Evolutionary conservation across 371 early-diverging fungal species (phyloP), one percentile per base, ranked within the genome.

Genomic region (Mucor racemosus): DNA sequence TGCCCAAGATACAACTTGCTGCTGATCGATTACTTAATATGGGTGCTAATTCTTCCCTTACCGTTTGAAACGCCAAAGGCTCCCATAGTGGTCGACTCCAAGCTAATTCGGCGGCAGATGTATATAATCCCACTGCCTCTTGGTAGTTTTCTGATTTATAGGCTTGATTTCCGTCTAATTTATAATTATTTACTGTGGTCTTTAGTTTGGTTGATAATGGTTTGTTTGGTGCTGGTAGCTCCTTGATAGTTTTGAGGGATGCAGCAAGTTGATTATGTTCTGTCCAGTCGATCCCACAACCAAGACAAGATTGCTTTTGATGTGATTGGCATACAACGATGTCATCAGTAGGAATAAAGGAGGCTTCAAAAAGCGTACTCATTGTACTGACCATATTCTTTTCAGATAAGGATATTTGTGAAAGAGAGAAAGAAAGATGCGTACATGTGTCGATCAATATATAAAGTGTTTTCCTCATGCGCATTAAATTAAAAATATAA

Each of bases 1-100:
- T 82, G 19, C 81, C 82, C 62, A 87, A 76, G 17, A 77, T 84
- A 36, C 90, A 71, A 57, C 89, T 80, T 34, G 90, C 87, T 1
- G 91, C 89, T 0, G 91, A 89, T 35, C 92, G 82, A 60, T 92
- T 92, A 62, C 86, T 85, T 39, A 92, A 71, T 61, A 91, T 73
- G 31, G 89, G 80, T 9, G 90, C 80, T 34, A 88, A 72, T 59
- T 92, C 92, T 71, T 91, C 91, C 40, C 84, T 79, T 0, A 88
- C 82, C 2, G 80, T 74, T 34, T 78, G 81, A 58, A 78, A 81
- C 14, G 81, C 80, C 26, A 82, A 75, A 4, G 91, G 84, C 39
- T 92, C 92, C 93, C 92, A 92, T 53, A 91, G 76, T 5, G 91
- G 91, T 21, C 92, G 77, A 60, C 84, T 82, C 69, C 86, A 85